phyloP scores from a whole-genome alignment of 2,329 filamentous ascomycete species.

The Aspergillus pseudoglaucus region DNA sequence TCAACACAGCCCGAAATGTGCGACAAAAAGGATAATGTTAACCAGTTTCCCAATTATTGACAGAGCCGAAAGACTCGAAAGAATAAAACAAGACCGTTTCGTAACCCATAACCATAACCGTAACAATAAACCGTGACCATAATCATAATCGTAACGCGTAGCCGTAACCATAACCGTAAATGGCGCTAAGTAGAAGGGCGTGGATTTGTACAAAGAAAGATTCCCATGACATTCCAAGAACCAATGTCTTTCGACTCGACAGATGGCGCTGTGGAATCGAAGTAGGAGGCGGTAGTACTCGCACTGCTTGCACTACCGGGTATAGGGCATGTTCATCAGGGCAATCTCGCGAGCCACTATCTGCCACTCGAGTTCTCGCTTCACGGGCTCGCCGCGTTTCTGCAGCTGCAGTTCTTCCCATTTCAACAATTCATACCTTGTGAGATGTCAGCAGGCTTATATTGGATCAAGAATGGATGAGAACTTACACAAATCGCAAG shows the following conservation, averaged over 20 bases:
- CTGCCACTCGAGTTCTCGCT: constrained; percentile 83
- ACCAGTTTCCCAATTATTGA: not conserved
- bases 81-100: not conserved
- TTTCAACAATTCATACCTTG: constrained; percentile 74
- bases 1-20: not conserved
- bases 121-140: constrained; percentile 1
- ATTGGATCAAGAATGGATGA: not conserved
- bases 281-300: not conserved
- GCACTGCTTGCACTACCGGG: constrained; percentile 46
- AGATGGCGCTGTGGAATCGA: not conserved
- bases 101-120: constrained; percentile 1
- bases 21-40: not conserved
- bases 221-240: not conserved
- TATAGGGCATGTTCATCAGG: constrained; percentile 91
- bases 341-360: constrained; percentile 86
- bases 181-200: not conserved
- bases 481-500: constrained; percentile 69
- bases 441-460: constrained; percentile 11
- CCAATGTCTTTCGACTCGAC: not conserved
- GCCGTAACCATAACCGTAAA: not conserved
- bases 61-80: not conserved
- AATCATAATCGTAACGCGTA: not conserved
- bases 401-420: constrained; percentile 77
- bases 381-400: constrained; percentile 48
- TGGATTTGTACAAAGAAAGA: not conserved